phyloP scores from a whole-genome alignment of 495 filamentous ascomycete species.

The Oleoguttula mirabilis region DNA sequence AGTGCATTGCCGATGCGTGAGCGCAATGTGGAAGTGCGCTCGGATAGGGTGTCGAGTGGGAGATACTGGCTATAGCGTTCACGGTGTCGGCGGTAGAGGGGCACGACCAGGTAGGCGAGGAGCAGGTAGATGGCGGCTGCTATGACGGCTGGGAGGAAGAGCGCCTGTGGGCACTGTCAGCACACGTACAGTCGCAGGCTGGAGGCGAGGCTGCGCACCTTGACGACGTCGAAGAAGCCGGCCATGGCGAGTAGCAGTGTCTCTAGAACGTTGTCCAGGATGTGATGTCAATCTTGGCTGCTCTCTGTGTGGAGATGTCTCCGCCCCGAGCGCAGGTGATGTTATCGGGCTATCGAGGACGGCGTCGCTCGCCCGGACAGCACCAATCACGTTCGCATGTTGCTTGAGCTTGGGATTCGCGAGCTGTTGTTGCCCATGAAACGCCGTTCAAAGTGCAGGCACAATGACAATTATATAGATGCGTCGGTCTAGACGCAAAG shows the following conservation, averaged over 20 bases:
- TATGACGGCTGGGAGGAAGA: constrained; percentile 67
- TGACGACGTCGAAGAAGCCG: constrained; percentile 23
- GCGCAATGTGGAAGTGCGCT: constrained; percentile 49
- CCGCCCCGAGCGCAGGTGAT: no score
- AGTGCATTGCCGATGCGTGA: constrained; percentile 46
- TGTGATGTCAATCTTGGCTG: no score
- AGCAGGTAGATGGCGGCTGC: constrained; percentile 64
- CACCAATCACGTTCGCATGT: no score
- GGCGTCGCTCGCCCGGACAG: no score
- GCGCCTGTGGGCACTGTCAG: constrained; percentile 41
- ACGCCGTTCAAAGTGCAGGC: not conserved
- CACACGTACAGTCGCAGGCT: not conserved
- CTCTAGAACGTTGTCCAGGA: no score
- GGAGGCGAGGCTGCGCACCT: constrained; percentile 15
- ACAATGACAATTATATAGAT: not conserved
- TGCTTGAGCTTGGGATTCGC: no score
- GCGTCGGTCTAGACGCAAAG: not conserved
- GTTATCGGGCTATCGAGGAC: no score
- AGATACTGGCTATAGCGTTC: constrained; percentile 50
- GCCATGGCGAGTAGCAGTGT: no score
- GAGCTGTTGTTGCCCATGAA: not conserved
- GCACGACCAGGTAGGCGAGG: constrained; percentile 56
- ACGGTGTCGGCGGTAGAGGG: constrained; percentile 55
- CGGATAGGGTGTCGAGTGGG: constrained; percentile 43
- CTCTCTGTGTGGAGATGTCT: no score